Percentiles rank a stretch among this genome's conserved stretches.
Evolutionary conservation across 257 asterid genomes (phyloP).

Genomic region (Leonotis leonurus): DNA sequence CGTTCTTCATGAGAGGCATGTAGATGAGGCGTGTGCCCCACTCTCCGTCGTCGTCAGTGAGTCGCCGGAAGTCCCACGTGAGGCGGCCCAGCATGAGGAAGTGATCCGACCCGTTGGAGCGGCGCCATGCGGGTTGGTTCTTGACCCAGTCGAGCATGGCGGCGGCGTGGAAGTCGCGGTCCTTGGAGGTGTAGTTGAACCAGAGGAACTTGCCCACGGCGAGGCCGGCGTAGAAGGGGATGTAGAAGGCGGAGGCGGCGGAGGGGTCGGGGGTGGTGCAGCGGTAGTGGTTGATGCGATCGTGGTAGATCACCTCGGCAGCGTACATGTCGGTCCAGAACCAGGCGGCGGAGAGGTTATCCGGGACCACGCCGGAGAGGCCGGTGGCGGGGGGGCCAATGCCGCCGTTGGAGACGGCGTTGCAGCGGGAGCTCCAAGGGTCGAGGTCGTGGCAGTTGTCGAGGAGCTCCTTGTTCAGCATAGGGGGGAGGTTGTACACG

Average conservation of each 20-base stretch:
- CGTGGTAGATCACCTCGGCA: constrained; percentile 55
- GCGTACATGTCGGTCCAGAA: constrained; percentile 58
- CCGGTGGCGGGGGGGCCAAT: constrained; percentile 49
- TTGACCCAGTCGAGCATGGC: constrained; percentile 45
- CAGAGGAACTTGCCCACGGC: constrained; percentile 55
- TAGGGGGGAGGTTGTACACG: constrained; percentile 45
- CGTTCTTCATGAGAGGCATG: constrained; percentile 55
- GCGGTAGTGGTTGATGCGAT: constrained; percentile 18
- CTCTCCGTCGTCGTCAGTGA: constrained; percentile 31
- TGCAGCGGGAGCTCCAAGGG: constrained; percentile 54
- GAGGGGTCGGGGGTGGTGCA: constrained; percentile 28
- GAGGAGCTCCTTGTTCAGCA: constrained; percentile 37
- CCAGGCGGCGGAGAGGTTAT: constrained; percentile 40
- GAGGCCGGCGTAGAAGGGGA: constrained; percentile 60
- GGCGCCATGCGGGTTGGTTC: constrained; percentile 32
- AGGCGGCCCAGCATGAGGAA: constrained; percentile 49
- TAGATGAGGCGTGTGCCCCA: constrained; percentile 52
- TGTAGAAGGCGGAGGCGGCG: constrained; percentile 41
- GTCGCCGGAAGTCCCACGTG: constrained; percentile 58
- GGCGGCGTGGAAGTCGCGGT: constrained; percentile 39
- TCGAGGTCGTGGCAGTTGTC: constrained; percentile 41
- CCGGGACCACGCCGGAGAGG: constrained; percentile 25
- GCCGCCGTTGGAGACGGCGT: constrained; percentile 49
- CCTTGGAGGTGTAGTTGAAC: constrained; percentile 40
- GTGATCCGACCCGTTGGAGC: constrained; percentile 52